Evolutionary conservation across 2,329 filamentous ascomycete species (phyloP).

Genomic region (Fusarium tricinctum): DNA sequence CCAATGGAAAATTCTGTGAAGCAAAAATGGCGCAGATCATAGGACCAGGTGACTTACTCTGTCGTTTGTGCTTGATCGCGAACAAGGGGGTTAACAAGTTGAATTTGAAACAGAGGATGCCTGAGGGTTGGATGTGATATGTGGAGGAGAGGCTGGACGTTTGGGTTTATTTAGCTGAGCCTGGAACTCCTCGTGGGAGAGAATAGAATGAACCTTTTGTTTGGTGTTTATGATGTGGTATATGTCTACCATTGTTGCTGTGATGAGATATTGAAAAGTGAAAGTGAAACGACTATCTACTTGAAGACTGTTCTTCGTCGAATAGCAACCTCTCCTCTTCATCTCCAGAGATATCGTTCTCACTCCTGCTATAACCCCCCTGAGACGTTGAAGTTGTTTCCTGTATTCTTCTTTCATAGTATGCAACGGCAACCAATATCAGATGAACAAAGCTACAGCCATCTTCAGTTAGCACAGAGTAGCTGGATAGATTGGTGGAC

Average conservation of each 20-base stretch:
- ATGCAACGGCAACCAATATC: constrained; percentile 19
- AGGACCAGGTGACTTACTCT: constrained; percentile 19
- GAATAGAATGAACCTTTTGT: not conserved
- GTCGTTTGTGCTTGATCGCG: constrained; percentile 5
- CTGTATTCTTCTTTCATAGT: constrained; percentile 20
- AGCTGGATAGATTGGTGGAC: too few relatives aligned
- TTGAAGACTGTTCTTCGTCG: not conserved
- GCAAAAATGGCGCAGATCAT: not conserved
- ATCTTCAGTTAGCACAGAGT: not conserved
- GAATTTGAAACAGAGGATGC: constrained; percentile 14
- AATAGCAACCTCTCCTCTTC: constrained; percentile 26
- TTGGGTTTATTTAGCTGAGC: not conserved
- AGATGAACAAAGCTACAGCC: constrained; percentile 15
- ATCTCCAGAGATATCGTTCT: not conserved
- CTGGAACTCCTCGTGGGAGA: not conserved
- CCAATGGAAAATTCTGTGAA: not conserved
- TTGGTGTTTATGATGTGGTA: not conserved
- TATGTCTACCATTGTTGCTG: not conserved
- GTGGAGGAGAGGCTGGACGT: not conserved
- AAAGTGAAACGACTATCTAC: not conserved
- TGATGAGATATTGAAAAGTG: not conserved
- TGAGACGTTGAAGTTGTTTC: not conserved
- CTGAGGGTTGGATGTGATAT: not conserved
- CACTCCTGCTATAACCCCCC: not conserved
- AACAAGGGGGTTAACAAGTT: constrained; percentile 12